phyloP scores from a whole-genome alignment of 805 yeast genomes.

The Ogataea salicorniae region DNA sequence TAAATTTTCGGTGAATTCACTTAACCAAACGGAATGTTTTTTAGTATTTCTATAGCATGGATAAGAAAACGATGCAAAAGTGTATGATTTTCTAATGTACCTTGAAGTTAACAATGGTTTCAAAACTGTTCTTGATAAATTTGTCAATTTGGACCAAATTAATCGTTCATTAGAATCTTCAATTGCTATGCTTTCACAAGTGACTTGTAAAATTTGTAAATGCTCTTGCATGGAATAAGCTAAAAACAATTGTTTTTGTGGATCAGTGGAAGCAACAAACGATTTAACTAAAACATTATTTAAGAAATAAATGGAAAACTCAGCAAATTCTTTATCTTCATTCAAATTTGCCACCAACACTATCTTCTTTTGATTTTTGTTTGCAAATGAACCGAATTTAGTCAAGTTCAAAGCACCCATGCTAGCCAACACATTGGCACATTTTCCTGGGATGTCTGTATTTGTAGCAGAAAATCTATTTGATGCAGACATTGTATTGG shows the following conservation, averaged over 20 bases:
- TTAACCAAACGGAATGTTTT: constrained; percentile 68
- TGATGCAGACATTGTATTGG: constrained; percentile 51
- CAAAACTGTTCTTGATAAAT: constrained; percentile 64
- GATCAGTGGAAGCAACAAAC: constrained; percentile 87
- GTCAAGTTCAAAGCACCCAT: constrained; percentile 75
- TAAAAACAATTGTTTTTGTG: constrained; percentile 73
- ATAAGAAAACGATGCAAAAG: constrained; percentile 42
- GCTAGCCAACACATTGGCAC: constrained; percentile 67
- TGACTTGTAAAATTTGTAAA: constrained; percentile 51
- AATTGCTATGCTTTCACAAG: constrained; percentile 17
- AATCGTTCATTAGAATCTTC: constrained; percentile 28
- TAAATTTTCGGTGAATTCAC: constrained; percentile 61
- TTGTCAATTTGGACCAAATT: constrained; percentile 61
- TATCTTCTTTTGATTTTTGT: constrained; percentile 34
- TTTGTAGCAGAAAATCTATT: constrained; percentile 47
- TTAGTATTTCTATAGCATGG: constrained; percentile 60
- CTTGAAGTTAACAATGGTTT: constrained; percentile 71
- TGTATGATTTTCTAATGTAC: constrained; percentile 52
- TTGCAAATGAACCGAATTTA: constrained; percentile 35
- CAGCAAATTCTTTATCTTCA: constrained; percentile 54
- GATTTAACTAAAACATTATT: constrained; percentile 71
- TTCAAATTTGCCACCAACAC: constrained; percentile 60
- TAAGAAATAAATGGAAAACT: constrained; percentile 59
- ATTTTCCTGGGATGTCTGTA: constrained; percentile 46
- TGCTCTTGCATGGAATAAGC: constrained; percentile 90